A percentile compares a stretch with the other conserved stretches of the same genome.
These are phyloP conservation scores for Bryoglossum gracile DNA, from an alignment of 495 filamentous ascomycete species.

Conservation along the genomic window DNA sequence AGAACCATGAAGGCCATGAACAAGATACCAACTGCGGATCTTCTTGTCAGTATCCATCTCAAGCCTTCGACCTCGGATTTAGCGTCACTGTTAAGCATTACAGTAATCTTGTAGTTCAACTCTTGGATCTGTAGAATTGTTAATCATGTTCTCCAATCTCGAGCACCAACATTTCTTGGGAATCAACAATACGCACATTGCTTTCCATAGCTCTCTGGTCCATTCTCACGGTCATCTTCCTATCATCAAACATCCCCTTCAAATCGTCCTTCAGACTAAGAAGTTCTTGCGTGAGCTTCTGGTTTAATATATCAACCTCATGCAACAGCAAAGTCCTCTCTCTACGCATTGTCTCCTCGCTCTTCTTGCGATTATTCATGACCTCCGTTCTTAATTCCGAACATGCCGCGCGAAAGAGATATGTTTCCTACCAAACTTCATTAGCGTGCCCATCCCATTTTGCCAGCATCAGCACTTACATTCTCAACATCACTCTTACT, in stretches of 20 bases:
- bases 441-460: too few species aligned
- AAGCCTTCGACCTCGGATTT: slow-evolving; percentile 88
- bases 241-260: slow-evolving; percentile 92
- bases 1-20: slow-evolving; percentile 47
- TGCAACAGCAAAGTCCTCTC: slow-evolving; percentile 82
- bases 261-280: slow-evolving; percentile 78
- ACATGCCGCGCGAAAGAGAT: slow-evolving; percentile 90
- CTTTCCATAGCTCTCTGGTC: slow-evolving; percentile 79
- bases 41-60: slow-evolving; percentile 80
- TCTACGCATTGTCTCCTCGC: slow-evolving; percentile 64
- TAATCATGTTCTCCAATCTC: too few species aligned
- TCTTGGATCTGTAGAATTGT: slow-evolving; percentile 63
- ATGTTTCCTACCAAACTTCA: slow-evolving; percentile 66
- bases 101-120: slow-evolving; percentile 88
- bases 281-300: slow-evolving; percentile 74
- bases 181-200: slow-evolving; percentile 44
- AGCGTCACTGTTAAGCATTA: slow-evolving; percentile 73
- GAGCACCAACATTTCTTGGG: too few species aligned
- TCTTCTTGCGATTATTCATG: slow-evolving; percentile 48
- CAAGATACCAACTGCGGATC: slow-evolving; percentile 75
- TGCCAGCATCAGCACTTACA: too few species aligned
- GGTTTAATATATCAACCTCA: slow-evolving; percentile 85
- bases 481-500: slow-evolving; percentile 36
- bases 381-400: slow-evolving; percentile 84
- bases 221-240: slow-evolving; percentile 82